Evolutionary conservation across 495 filamentous ascomycete species (phyloP), one percentile per base, ranked within the genome.

Genomic region (Daldinia bambusicola): DNA sequence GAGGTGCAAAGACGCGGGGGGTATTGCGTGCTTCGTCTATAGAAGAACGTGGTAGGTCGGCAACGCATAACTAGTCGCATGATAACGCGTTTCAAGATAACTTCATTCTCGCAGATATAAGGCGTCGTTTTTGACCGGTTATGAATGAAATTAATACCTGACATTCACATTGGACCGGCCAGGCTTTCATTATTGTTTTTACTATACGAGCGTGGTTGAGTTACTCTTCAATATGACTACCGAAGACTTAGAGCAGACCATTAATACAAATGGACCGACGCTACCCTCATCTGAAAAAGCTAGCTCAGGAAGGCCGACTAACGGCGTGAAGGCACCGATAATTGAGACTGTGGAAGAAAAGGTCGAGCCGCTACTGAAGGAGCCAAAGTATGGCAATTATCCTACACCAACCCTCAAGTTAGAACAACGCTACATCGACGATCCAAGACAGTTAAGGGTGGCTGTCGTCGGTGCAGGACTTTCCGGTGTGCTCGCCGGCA

Each of bases 381-480:
- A 66, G 14, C 66, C 66, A 36, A 41, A 66, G 45, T 20, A 3
- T 3, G 37, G 57, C 16, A 60, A 32, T 55, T 74, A 55, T 52
- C 66, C 36, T 74, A 72, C 14, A 65, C 76, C 45, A 71, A 77
- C 40, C 70, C 69, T 55, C 62, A 67, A 59, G 56, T 74, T 75
- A 56, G 71, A 65, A 10, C 61, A 83, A 16, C 82, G 86, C 36
- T 80, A 86, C 32, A 82, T 90, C 13, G 88, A 91, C 68, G 82
- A 89, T 66, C 79, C 76, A 20, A 84, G 89, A 30, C 81, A 82
- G 0, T 67, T 90, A 32, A 81, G 83, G 50, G 85, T 92, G 12
- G 84, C 88, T 36, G 82, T 90, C 53, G 87, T 92, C 63, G 90
- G 90, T 6, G 89, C 89, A 41, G 90, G 90, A 0, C 83, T 89